Percentiles rank a stretch among this genome's conserved stretches.
These are phyloP conservation scores for Camellia sinensis DNA, from an alignment of 148 eudicot genomes.

Conservation along the genomic window DNA sequence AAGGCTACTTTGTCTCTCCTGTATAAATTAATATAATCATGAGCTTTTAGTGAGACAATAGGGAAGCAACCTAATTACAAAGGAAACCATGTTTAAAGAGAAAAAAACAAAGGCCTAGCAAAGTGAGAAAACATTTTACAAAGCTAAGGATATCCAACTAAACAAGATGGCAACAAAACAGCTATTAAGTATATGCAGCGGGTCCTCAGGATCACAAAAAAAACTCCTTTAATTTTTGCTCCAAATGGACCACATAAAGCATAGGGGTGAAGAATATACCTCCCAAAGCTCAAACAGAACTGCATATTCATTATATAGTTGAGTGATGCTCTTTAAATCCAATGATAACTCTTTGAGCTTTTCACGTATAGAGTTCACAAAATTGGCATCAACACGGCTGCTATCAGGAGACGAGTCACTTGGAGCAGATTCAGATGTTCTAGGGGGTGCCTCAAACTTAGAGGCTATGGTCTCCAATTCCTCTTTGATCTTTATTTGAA, in stretches of 20 bases:
- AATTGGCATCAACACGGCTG: constrained; percentile 36
- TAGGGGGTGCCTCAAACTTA: constrained; percentile 47
- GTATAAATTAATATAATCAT: background rate
- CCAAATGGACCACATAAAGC: no score
- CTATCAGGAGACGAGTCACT: constrained; percentile 36
- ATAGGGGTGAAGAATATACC: constrained; percentile 38
- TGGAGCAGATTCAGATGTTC: constrained; percentile 57
- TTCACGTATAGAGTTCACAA: constrained; percentile 39
- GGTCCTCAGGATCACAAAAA: no score
- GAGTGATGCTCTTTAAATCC: constrained; percentile 86
- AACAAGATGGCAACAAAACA: no score
- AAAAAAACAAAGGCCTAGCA: no score
- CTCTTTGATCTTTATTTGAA: constrained; percentile 81
- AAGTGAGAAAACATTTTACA: no score
- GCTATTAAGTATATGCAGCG: no score
- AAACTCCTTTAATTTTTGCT: no score
- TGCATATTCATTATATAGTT: constrained; percentile 90
- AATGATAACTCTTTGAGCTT: constrained; percentile 77
- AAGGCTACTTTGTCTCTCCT: background rate
- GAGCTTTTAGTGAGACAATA: background rate
- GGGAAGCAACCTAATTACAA: no score
- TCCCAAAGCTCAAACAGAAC: constrained; percentile 98
- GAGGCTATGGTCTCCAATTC: constrained; percentile 61
- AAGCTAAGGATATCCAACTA: no score
- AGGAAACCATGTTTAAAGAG: no score